A percentile compares a stretch with the other conserved stretches of the same genome.
phyloP scores from a whole-genome alignment of 78 protist genomes.

The Dictyostelium citrinum region DNA sequence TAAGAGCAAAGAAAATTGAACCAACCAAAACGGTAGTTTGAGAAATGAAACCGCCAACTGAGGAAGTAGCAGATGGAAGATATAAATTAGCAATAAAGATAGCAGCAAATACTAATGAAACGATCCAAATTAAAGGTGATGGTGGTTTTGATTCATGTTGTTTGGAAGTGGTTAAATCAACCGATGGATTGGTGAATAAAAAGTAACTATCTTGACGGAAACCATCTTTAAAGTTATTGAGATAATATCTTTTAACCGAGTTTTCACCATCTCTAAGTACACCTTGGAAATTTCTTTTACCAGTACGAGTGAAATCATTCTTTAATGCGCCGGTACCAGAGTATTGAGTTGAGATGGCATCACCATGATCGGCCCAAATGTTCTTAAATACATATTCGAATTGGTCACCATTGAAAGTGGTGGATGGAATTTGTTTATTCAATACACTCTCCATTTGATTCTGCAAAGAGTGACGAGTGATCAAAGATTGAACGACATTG shows the following conservation, averaged over 20 bases:
- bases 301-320: slow-evolving; percentile 79
- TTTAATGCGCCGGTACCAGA: slow-evolving; percentile 85
- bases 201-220: slow-evolving; percentile 38
- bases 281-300: slow-evolving; percentile 58
- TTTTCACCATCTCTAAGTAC: slow-evolving; percentile 63
- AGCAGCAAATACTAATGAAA: not conserved
- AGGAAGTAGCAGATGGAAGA: not conserved
- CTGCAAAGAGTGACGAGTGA: slow-evolving; percentile 38
- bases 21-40: not conserved
- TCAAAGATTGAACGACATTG: slow-evolving; percentile 92
- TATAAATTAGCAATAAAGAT: not conserved
- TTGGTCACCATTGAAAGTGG: not conserved
- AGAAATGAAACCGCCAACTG: not conserved
- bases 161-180: not conserved
- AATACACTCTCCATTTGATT: slow-evolving; percentile 11
- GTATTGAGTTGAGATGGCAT: slow-evolving; percentile 64
- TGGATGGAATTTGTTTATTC: not conserved
- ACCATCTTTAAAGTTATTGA: slow-evolving; percentile 78
- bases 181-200: not conserved
- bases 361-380: slow-evolving; percentile 85
- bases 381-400: slow-evolving; percentile 39
- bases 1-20: not conserved
- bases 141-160: slow-evolving; percentile 14
- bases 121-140: slow-evolving; percentile 7
- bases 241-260: slow-evolving; percentile 56